A percentile compares a stretch with the other conserved stretches of the same genome.
Evolutionary conservation across 768 basidiomycete genomes (phyloP).

Genomic region (Pleurotus ostreatus): DNA sequence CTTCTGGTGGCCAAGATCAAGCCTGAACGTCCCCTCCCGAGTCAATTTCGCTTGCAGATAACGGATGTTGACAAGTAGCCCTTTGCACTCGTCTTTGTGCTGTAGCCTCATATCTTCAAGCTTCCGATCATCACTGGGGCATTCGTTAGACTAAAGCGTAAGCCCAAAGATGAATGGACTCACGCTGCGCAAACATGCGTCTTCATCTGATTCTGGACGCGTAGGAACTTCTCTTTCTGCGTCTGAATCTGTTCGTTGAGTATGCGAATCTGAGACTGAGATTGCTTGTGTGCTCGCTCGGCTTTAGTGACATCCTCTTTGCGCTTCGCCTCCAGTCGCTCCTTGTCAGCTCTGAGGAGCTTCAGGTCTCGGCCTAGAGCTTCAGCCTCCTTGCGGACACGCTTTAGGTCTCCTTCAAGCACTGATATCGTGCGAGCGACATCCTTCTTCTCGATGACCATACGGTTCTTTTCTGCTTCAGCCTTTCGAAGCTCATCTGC

Average conservation of each 20-base stretch:
- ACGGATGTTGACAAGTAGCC: slow-evolving; percentile 83
- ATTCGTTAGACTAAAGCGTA: slow-evolving; percentile 5
- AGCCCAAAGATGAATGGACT: slow-evolving; percentile 20
- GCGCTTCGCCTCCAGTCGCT: slow-evolving; percentile 50
- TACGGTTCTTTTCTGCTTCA: slow-evolving; percentile 60
- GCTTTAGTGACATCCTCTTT: slow-evolving; percentile 51
- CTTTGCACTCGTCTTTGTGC: slow-evolving; percentile 87
- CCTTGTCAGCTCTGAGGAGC: slow-evolving; percentile 61
- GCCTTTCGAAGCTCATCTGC: slow-evolving; percentile 58
- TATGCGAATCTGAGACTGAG: slow-evolving; percentile 59
- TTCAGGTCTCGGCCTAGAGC: slow-evolving; percentile 77
- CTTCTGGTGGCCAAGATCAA: slow-evolving; percentile 82
- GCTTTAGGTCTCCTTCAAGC: slow-evolving; percentile 70
- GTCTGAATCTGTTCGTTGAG: slow-evolving; percentile 63
- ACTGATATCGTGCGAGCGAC: slow-evolving; percentile 61
- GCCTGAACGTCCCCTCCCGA: slow-evolving; percentile 77
- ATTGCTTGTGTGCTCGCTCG: slow-evolving; percentile 67
- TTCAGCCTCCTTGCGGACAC: slow-evolving; percentile 74
- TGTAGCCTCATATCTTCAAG: slow-evolving; percentile 52
- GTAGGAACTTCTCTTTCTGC: slow-evolving; percentile 45
- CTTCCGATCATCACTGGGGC: slow-evolving; percentile 47
- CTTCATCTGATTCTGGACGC: slow-evolving; percentile 42
- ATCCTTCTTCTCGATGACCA: slow-evolving; percentile 58
- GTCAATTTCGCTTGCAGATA: slow-evolving; percentile 92
- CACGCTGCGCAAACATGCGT: slow-evolving; percentile 61